These are phyloP conservation scores for Ceratocystis huliohia DNA, from an alignment of 2,329 filamentous ascomycete genomes.

Conservation along the genomic window DNA sequence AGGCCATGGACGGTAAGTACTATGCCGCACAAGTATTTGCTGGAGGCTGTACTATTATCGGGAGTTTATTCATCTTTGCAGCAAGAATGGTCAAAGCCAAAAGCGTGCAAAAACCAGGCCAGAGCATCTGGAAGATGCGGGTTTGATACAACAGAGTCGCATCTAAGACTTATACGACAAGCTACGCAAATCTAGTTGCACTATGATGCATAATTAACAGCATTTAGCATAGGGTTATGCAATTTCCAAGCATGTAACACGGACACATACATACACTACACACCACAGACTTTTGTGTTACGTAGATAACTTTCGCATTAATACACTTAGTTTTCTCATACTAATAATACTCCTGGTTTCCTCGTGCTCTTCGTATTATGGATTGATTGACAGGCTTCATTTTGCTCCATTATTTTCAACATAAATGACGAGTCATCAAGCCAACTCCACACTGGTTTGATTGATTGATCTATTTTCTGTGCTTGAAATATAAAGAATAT, in stretches of 20 bases:
- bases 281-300: background rate
- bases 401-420: too few relatives aligned
- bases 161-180: background rate
- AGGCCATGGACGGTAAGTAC: conserved; percentile 32
- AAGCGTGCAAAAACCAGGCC: conserved; percentile 8
- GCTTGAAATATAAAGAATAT: too few relatives aligned
- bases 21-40: conserved; percentile 39
- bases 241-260: background rate
- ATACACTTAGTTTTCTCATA: background rate
- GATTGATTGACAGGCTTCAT: too few relatives aligned
- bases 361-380: too few relatives aligned
- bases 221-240: background rate
- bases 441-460: too few relatives aligned
- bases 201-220: background rate
- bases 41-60: conserved; percentile 25
- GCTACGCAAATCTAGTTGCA: background rate
- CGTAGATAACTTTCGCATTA: background rate
- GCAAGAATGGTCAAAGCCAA: conserved; percentile 13
- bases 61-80: conserved; percentile 10
- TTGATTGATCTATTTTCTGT: too few relatives aligned
- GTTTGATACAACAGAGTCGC: background rate
- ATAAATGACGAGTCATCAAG: too few relatives aligned
- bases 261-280: background rate
- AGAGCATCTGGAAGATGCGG: conserved; percentile 16
- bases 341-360: too few relatives aligned